These are phyloP conservation scores for Hibiscus syriacus DNA, from an alignment of 345 rosid genomes.

Conservation along the genomic window DNA sequence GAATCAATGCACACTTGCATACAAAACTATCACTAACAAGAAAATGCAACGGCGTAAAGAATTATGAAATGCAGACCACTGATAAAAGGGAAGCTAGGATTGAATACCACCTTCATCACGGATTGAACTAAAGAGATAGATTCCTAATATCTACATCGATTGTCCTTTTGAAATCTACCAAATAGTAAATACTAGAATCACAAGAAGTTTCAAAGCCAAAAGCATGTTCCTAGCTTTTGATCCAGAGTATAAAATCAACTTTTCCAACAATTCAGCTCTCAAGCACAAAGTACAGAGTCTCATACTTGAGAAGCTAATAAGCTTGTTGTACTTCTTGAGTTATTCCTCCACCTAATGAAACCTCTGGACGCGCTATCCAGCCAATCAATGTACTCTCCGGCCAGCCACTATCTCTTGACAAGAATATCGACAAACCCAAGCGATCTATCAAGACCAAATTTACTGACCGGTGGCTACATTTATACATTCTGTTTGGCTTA, in stretches of 20 bases:
- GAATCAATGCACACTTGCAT: constrained; percentile 1
- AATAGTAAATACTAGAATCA: background rate
- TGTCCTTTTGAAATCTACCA: constrained; percentile 6
- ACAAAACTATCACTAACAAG: background rate
- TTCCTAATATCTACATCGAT: background rate
- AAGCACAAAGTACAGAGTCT: background rate
- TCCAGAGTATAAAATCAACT: background rate
- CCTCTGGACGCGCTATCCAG: too few relatives aligned
- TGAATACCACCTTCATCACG: background rate
- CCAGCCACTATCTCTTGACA: too few relatives aligned
- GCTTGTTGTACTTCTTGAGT: too few relatives aligned
- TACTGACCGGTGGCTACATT: too few relatives aligned
- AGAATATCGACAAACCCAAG: too few relatives aligned
- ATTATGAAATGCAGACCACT: background rate
- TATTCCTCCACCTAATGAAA: too few relatives aligned
- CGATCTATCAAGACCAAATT: too few relatives aligned
- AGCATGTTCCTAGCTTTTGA: constrained; percentile 2
- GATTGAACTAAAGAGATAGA: background rate
- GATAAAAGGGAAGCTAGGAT: background rate
- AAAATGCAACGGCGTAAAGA: background rate
- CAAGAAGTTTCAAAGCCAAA: background rate
- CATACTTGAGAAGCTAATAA: background rate
- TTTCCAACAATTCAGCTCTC: background rate
- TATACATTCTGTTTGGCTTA: too few relatives aligned
- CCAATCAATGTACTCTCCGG: too few relatives aligned